These are phyloP conservation scores for Edaphochlamys debaryana DNA, from an alignment of 139 green algal species.

Conservation along the genomic window DNA sequence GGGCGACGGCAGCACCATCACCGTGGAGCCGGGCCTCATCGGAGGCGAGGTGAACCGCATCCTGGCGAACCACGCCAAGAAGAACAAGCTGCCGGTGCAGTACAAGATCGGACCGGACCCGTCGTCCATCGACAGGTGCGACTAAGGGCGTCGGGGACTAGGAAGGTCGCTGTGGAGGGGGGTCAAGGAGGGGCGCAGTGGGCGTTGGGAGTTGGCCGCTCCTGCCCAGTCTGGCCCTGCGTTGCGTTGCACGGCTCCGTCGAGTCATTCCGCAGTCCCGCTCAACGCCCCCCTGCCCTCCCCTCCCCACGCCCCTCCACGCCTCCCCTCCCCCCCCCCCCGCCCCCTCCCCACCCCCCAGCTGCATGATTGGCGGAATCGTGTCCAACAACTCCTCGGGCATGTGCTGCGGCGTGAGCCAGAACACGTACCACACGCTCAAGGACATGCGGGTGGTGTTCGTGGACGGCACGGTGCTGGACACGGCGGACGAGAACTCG, in stretches of 20 bases:
- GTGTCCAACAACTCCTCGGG: constrained; percentile 98
- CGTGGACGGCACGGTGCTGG: constrained; percentile 93
- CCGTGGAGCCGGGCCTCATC: constrained; percentile 95
- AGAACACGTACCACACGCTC: constrained; percentile 96
- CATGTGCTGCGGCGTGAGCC: constrained; percentile 98
- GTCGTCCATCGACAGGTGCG: constrained; percentile 88
- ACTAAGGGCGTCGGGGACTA: too few species aligned
- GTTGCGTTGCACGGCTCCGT: too few species aligned
- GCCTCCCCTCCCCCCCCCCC: too few species aligned
- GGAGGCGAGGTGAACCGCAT: constrained; percentile 95
- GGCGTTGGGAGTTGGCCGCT: too few species aligned
- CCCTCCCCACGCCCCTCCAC: too few species aligned
- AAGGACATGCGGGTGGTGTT: constrained; percentile 97
- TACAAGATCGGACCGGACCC: constrained; percentile 99
- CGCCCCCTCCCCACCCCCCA: neutral
- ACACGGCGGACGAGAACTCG: constrained; percentile 85
- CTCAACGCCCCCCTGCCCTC: too few species aligned
- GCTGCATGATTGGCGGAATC: constrained; percentile 90
- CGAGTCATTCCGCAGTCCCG: too few species aligned
- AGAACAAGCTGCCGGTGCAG: constrained; percentile 82
- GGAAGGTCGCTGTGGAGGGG: too few species aligned
- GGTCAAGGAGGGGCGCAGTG: too few species aligned
- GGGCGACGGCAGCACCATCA: constrained; percentile 92
- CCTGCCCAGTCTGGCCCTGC: too few species aligned
- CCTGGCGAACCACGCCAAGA: constrained; percentile 80